Conservation (phyloP, 345 rosid genomes). For the Odontarrhena argentea region DNA sequence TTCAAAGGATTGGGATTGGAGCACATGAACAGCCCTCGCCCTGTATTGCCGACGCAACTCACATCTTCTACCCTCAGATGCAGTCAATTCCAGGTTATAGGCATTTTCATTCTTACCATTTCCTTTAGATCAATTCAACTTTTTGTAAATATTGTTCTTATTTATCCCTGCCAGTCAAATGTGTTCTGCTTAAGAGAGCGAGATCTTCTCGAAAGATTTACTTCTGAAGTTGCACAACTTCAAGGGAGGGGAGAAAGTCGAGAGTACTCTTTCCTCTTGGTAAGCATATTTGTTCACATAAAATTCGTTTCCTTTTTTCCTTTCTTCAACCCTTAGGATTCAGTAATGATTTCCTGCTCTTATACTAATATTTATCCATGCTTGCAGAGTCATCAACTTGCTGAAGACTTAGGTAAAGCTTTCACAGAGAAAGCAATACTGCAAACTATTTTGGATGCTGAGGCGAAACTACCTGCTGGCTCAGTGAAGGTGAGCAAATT, state of each 20-base stretch:
- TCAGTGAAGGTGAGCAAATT: conserved; percentile 59
- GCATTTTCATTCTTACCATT: neutral
- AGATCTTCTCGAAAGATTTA: conserved; percentile 74
- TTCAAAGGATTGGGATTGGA: conserved; percentile 77
- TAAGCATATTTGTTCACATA: conserved; percentile 36
- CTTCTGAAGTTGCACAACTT: conserved; percentile 56
- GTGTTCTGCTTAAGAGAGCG: conserved; percentile 78
- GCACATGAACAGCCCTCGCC: conserved; percentile 75
- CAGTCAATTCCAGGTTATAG: conserved; percentile 69
- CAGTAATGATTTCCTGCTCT: neutral
- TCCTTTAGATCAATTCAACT: neutral
- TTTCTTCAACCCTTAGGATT: neutral
- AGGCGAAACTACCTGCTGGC: conserved; percentile 52
- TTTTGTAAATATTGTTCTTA: conserved; percentile 7
- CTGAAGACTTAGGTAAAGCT: conserved; percentile 90
- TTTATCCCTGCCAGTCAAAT: conserved; percentile 52
- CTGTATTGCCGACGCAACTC: conserved; percentile 67
- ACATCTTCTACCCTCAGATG: conserved; percentile 67
- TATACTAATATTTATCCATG: neutral
- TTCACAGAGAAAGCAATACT: conserved; percentile 75
- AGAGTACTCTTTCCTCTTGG: conserved; percentile 64
- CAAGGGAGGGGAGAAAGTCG: conserved; percentile 70
- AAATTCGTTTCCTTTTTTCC: neutral
- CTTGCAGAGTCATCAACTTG: conserved; percentile 72
- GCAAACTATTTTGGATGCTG: conserved; percentile 62